Percentiles rank a stretch among this genome's conserved stretches.
Evolutionary conservation across 2,329 filamentous ascomycete genomes (phyloP).

Genomic region (Nemania serpens): DNA sequence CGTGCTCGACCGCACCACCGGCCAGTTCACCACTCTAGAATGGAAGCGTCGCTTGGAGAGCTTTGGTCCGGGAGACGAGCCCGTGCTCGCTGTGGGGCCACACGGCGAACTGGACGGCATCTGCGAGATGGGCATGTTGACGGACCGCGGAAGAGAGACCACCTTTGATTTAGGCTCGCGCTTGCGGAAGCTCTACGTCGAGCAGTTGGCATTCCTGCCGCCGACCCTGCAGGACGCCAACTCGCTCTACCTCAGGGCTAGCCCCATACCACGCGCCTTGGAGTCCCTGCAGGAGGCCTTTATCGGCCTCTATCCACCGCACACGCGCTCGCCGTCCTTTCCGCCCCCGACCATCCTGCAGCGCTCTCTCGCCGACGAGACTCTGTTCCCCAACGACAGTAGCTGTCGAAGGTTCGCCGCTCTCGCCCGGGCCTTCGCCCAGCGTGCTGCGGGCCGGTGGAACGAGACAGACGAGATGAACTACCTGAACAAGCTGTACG

Average conservation of each 20-base stretch:
- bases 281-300: conserved; percentile 79
- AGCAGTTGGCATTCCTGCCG: conserved; percentile 75
- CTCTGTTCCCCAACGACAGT: conserved; percentile 77
- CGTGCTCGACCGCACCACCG: conserved; percentile 50
- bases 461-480: conserved; percentile 80
- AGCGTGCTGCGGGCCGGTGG: conserved; percentile 73
- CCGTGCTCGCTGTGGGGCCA: conserved; percentile 70
- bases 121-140: conserved; percentile 79
- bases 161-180: conserved; percentile 71
- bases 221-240: conserved; percentile 55
- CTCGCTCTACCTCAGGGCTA: conserved; percentile 73
- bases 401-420: conserved; percentile 74
- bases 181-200: conserved; percentile 73
- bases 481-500: conserved; percentile 76
- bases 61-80: conserved; percentile 72
- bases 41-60: conserved; percentile 81
- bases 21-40: conserved; percentile 53
- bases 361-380: conserved; percentile 71
- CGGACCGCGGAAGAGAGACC: conserved; percentile 73
- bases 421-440: conserved; percentile 71
- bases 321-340: conserved; percentile 52
- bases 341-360: conserved; percentile 68
- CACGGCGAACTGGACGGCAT: conserved; percentile 74
- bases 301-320: conserved; percentile 71
- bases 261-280: conserved; percentile 74